phyloP scores from a whole-genome alignment of 257 asterid species.

The Scutellaria minor region DNA sequence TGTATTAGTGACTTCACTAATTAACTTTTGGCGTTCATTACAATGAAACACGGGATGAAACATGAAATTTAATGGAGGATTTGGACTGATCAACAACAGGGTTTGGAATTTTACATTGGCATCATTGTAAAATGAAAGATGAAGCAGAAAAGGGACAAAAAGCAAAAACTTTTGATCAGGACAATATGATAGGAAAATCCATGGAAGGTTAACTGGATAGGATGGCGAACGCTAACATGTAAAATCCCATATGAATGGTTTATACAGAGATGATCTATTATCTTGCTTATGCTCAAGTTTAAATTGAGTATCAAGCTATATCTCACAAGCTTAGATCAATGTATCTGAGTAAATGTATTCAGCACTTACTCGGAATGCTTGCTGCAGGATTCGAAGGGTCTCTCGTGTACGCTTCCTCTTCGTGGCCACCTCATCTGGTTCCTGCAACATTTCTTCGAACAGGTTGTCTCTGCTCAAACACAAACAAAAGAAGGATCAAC shows the following conservation, averaged over 20 bases:
- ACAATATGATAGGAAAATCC: neutral
- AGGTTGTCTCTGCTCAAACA: constrained; percentile 73
- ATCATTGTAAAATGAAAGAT: too few relatives aligned
- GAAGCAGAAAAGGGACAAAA: too few relatives aligned
- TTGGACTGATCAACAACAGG: too few relatives aligned
- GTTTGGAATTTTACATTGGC: too few relatives aligned
- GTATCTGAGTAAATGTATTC: constrained; percentile 9
- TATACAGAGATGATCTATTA: neutral
- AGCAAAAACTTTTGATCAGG: too few relatives aligned
- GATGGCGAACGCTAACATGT: neutral
- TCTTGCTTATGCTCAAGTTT: neutral
- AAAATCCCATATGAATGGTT: neutral
- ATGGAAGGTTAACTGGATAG: neutral
- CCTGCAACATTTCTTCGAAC: constrained; percentile 94
- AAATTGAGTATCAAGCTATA: neutral
- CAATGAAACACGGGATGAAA: too few relatives aligned
- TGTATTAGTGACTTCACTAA: too few relatives aligned
- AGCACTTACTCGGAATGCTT: constrained; percentile 84
- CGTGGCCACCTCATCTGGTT: constrained; percentile 87
- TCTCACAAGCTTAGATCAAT: neutral
- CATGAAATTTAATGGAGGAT: too few relatives aligned
- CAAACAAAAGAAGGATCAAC: constrained; percentile 32
- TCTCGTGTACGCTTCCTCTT: constrained; percentile 94
- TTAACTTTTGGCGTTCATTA: too few relatives aligned
- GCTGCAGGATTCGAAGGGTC: constrained; percentile 84